Evolutionary conservation across 352 stramenopile genomes (phyloP), one percentile per base, ranked within the genome.

Genomic region (Globisporangium cylindrosporum): DNA sequence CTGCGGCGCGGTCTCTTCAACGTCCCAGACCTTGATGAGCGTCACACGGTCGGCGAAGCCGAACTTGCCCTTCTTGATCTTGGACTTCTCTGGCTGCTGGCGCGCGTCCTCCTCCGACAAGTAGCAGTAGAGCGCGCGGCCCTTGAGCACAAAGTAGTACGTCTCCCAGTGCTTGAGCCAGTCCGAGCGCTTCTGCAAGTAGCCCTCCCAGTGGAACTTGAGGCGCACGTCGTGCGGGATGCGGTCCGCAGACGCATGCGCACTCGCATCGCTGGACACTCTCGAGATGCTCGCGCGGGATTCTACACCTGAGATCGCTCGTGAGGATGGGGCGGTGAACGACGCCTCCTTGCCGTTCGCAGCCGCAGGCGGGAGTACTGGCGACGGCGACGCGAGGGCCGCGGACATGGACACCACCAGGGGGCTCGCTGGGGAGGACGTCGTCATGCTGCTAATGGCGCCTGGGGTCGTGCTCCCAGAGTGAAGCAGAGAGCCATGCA

Each of bases 131-230:
- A 95, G 75, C 32, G 76, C 75, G 2, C 83, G 75, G 0, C 86
- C 85, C 3, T 80, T 79, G 18, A 95, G 69, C 8, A 94, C 86
- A 54, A 95, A 93, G 72, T 92, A 95, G 79, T 93, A 95, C 48
- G 85, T 95, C 67, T 95, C 88, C 88, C 86, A 94, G 73, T 95
- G 86, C 75, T 94, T 95, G 64, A 95, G 84, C 88, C 88, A 95
- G 75, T 95, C 88, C 58, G 83, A 93, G 69, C 87, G 84, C 73
- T 95, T 95, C 79, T 94, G 87, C 18, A 95, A 76, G 63, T 95
- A 95, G 41, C 88, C 88, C 61, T 91, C 86, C 86, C 86, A 95
- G 68, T 95, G 84, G 69, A 85, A 87, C 18, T 75, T 77, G 54
- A 91, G 69, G 24, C 71, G 81, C 53, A 89, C 79, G 53, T 78